These are phyloP conservation scores for Plasmodium relictum DNA, from an alignment of 169 alveolate species.

Conservation along the genomic window DNA sequence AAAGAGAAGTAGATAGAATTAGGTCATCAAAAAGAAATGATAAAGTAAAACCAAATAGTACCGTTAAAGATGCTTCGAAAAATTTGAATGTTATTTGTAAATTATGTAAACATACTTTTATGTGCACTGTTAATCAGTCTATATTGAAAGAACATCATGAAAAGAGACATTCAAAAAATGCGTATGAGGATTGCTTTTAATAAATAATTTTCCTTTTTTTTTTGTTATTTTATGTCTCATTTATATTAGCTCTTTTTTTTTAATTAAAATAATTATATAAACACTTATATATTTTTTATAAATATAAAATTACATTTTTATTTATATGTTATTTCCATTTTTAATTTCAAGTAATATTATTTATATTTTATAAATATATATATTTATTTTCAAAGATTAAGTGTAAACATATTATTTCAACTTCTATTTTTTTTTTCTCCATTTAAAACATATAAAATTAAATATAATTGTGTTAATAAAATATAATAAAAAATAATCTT, in stretches of 20 bases:
- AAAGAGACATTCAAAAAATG: constrained; percentile 84
- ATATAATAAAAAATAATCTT: too few species aligned
- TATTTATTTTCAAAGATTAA: too few species aligned
- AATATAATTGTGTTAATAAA: too few species aligned
- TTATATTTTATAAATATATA: too few species aligned
- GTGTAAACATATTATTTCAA: too few species aligned
- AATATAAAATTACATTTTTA: too few species aligned
- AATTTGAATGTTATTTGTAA: constrained; percentile 84
- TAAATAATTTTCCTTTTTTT: neutral
- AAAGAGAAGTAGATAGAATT: constrained; percentile 88
- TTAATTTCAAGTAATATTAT: too few species aligned
- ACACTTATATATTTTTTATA: neutral
- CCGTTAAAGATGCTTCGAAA: constrained; percentile 84
- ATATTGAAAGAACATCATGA: constrained; percentile 87
- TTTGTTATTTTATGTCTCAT: constrained; percentile 1
- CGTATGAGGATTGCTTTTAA: constrained; percentile 85
- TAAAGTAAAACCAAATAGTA: constrained; percentile 82
- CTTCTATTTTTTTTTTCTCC: too few species aligned
- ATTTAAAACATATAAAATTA: too few species aligned
- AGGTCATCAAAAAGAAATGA: constrained; percentile 85
- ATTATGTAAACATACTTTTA: constrained; percentile 86
- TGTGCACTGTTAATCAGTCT: constrained; percentile 88
- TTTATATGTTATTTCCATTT: too few species aligned
- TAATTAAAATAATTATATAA: neutral
- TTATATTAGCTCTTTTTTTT: neutral